Evolutionary conservation across 2,329 filamentous ascomycete species (phyloP).

Genomic region (Fusarium verticillioides): DNA sequence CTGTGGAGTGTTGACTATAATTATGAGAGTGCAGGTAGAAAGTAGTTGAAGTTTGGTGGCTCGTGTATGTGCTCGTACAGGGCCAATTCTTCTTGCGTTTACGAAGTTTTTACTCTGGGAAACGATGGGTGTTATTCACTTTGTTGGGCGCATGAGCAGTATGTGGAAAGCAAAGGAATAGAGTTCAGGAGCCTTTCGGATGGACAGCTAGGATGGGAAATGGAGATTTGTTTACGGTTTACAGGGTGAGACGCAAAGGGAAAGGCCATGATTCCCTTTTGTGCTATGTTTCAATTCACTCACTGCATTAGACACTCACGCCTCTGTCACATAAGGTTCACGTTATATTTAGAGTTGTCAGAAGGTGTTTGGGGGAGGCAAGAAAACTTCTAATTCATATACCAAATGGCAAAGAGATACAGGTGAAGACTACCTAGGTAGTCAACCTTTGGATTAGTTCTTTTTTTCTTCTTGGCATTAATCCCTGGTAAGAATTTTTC

Average conservation of each 20-base stretch:
- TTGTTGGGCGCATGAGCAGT: conserved; percentile 24
- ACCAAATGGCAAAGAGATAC: background rate
- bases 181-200: conserved; percentile 10
- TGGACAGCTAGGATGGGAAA: background rate
- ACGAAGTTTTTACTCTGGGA: conserved; percentile 18
- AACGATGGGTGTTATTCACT: conserved; percentile 21
- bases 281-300: conserved; percentile 3
- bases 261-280: background rate
- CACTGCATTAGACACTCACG: background rate
- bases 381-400: background rate
- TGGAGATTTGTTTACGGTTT: background rate
- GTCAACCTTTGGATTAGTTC: background rate
- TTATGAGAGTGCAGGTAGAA: conserved; percentile 57
- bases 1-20: conserved; percentile 71
- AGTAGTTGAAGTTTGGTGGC: conserved; percentile 18
- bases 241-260: background rate
- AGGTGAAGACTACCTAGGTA: background rate
- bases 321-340: background rate
- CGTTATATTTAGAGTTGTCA: background rate
- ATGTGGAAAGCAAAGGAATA: conserved; percentile 22
- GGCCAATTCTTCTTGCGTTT: conserved; percentile 1
- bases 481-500: background rate
- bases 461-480: no score
- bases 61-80: background rate
- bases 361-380: background rate